Conservation (phyloP, 2,329 filamentous ascomycete species). For the Ambrosiella xylebori region DNA sequence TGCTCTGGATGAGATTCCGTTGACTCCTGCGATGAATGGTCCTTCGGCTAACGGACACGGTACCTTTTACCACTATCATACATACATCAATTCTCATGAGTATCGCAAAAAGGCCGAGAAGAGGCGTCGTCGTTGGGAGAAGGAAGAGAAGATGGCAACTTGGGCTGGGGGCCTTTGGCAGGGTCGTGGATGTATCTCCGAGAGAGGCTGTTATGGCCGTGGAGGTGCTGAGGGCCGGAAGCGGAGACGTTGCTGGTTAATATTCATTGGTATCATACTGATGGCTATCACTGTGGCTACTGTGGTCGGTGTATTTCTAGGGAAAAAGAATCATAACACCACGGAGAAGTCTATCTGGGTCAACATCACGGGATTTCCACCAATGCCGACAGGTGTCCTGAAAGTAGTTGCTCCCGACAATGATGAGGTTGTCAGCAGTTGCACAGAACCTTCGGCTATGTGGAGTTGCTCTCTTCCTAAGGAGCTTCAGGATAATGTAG, state of each 20-base stretch:
- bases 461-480: constrained; percentile 82
- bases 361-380: constrained; percentile 71
- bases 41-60: constrained; percentile 22
- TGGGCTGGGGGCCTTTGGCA: constrained; percentile 41
- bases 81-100: constrained; percentile 1
- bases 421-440: constrained; percentile 44
- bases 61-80: not conserved
- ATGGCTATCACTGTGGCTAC: not conserved
- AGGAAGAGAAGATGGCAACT: constrained; percentile 42
- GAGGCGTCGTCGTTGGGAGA: constrained; percentile 39
- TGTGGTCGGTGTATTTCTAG: constrained; percentile 24
- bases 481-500: constrained; percentile 48
- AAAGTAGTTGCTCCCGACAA: constrained; percentile 62
- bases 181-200: constrained; percentile 44
- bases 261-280: not conserved
- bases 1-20: constrained; percentile 40
- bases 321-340: not conserved
- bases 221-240: constrained; percentile 32
- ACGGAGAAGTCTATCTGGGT: constrained; percentile 40
- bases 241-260: not conserved
- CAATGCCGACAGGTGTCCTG: constrained; percentile 67
- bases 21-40: constrained; percentile 31
- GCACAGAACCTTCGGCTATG: constrained; percentile 52
- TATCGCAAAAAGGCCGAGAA: constrained; percentile 6
- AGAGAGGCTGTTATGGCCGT: constrained; percentile 43